Evolutionary conservation across 345 rosid genomes (phyloP), one percentile per base, ranked within the genome.

Genomic region (Euphorbia peplus): DNA sequence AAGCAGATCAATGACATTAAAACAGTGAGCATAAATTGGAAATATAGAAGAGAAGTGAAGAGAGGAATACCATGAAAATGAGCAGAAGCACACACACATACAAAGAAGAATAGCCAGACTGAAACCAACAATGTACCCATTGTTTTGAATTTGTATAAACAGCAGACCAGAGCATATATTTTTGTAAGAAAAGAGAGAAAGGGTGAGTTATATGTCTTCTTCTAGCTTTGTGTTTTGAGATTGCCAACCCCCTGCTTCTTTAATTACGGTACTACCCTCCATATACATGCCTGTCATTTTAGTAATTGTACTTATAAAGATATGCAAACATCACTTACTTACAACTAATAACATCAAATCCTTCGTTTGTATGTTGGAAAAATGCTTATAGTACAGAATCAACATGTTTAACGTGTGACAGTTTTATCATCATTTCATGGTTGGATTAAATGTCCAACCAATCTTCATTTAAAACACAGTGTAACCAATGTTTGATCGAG

Each of bases 71-170:
- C 29, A 22, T 75, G 80, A 41, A 67, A 52, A 32, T 58, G 48
- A 21, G 83, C 86, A 69, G 82, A 71, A 65, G 78, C 79, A 56
- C 76, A 74, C 42, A 80, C 28, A 32, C 76, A 74, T 48, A 80
- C 28, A n/a, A n/a, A n/a, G 51, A 74, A 74, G 29, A 82, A 70
- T 25, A 80, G 60, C 59, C 75, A 46, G 15, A 80, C 68, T 1
- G 75, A 63, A 28, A 56, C 41, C 44, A 67, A 44, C 8, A 52
- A 29, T 28, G 73, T 48, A 52, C 77, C 73, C 78, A 76, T 78
- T 73, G 58, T 25, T 26, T 39, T 2, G 50, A 26, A 13, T 19
- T 8, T 7, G 35, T 46, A 22, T 61, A 44, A 12, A n/a, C 10
- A 0, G 25, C 4, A 35, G 65, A 8, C n/a, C 26, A 6, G 59